Evolutionary conservation across 2,329 filamentous ascomycete species (phyloP).

Genomic region (Epichloe scottii): DNA sequence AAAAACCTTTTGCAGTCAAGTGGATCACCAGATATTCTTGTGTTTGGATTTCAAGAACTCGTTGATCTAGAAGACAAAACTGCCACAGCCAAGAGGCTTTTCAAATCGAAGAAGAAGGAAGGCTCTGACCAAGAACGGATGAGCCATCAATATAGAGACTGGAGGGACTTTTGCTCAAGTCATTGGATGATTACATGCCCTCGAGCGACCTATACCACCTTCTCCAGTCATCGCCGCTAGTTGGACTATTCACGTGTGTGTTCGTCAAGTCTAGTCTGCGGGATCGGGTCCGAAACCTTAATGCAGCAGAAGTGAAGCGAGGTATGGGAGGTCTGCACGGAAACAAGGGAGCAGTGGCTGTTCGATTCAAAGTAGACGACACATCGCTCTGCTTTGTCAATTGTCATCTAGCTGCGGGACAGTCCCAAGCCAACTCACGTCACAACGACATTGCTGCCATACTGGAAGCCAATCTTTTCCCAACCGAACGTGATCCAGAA

Average conservation of each 20-base stretch:
- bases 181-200: conserved; percentile 74
- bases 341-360: conserved; percentile 87
- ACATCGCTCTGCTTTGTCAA: conserved; percentile 94
- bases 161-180: conserved; percentile 82
- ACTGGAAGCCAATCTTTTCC: conserved; percentile 66
- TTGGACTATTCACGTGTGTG: conserved; percentile 90
- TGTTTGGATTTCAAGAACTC: conserved; percentile 98
- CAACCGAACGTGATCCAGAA: conserved; percentile 53
- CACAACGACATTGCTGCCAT: conserved; percentile 90
- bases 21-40: conserved; percentile 72
- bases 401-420: conserved; percentile 90
- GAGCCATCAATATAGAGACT: conserved; percentile 94
- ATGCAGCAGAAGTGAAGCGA: conserved; percentile 77
- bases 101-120: conserved; percentile 82
- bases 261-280: conserved; percentile 78
- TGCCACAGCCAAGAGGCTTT: conserved; percentile 87
- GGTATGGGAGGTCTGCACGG: conserved; percentile 92
- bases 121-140: conserved; percentile 77
- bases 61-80: conserved; percentile 97
- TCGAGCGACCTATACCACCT: conserved; percentile 67
- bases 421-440: conserved; percentile 76
- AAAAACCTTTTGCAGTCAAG: conserved; percentile 65
- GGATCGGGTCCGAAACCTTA: conserved; percentile 63
- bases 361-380: conserved; percentile 90
- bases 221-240: conserved; percentile 73